Evolutionary conservation across 345 rosid species (phyloP).

Genomic region (Dipteronia dyeriana): DNA sequence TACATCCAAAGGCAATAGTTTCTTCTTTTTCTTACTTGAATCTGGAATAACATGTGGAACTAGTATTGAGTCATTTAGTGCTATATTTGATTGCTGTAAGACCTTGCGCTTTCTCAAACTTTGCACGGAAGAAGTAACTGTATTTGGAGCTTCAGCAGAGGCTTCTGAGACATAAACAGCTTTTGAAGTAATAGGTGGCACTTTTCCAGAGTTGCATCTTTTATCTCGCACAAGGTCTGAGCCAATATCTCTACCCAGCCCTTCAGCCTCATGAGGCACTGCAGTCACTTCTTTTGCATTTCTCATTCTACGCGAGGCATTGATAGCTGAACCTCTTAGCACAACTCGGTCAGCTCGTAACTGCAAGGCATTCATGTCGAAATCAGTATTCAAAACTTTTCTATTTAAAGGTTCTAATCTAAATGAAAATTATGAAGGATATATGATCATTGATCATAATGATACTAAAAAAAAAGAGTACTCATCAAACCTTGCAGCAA

Average conservation of each 20-base stretch:
- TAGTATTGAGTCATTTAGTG: slow-evolving; percentile 20
- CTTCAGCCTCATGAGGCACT: slow-evolving; percentile 35
- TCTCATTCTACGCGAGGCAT: slow-evolving; percentile 28
- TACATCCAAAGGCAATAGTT: slow-evolving; percentile 26
- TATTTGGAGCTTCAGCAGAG: slow-evolving; percentile 32
- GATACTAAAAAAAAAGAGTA: neutral
- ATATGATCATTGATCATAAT: slow-evolving; percentile 16
- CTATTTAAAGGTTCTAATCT: neutral
- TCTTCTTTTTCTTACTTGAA: slow-evolving; percentile 70
- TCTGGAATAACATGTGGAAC: slow-evolving; percentile 34
- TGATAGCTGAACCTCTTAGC: slow-evolving; percentile 40
- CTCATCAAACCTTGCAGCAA: neutral
- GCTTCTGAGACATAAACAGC: slow-evolving; percentile 29
- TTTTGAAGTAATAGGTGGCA: slow-evolving; percentile 30
- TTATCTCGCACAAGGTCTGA: slow-evolving; percentile 34
- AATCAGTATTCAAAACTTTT: slow-evolving; percentile 26
- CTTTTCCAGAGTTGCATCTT: slow-evolving; percentile 23
- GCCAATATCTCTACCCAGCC: slow-evolving; percentile 26
- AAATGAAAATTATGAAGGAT: slow-evolving; percentile 10
- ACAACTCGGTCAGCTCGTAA: slow-evolving; percentile 51
- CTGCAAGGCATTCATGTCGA: slow-evolving; percentile 46
- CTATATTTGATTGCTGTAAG: slow-evolving; percentile 26
- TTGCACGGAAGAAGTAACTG: slow-evolving; percentile 38
- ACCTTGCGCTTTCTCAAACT: slow-evolving; percentile 64
- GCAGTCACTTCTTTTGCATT: slow-evolving; percentile 36